A percentile compares a stretch with the other conserved stretches of the same genome.
These are phyloP conservation scores for Oligophagozyma castellii DNA, from an alignment of 1,139 yeast genomes.

Conservation along the genomic window DNA sequence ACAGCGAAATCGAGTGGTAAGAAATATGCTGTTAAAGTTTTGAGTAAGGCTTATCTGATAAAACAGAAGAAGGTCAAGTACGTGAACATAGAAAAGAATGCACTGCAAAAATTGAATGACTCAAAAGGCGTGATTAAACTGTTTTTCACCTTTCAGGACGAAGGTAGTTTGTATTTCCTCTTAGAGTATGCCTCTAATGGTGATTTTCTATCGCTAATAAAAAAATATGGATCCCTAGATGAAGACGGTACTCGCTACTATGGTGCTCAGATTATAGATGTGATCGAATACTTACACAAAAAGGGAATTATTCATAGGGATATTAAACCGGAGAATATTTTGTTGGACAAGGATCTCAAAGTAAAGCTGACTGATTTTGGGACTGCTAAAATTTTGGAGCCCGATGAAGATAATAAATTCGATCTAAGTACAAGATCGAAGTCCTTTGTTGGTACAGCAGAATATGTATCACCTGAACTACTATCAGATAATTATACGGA, in stretches of 20 bases:
- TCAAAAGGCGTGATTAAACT: slow-evolving; percentile 57
- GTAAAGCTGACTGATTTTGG: slow-evolving; percentile 91
- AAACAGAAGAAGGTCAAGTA: slow-evolving; percentile 65
- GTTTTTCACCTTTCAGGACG: slow-evolving; percentile 66
- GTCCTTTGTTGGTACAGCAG: slow-evolving; percentile 62
- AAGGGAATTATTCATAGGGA: slow-evolving; percentile 84
- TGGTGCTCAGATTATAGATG: slow-evolving; percentile 68
- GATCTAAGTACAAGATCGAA: slow-evolving; percentile 51
- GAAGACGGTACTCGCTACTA: slow-evolving; percentile 40
- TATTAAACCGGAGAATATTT: slow-evolving; percentile 79
- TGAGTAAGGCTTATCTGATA: slow-evolving; percentile 58
- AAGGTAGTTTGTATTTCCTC: slow-evolving; percentile 53
- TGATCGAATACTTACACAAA: slow-evolving; percentile 70
- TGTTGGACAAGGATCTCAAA: slow-evolving; percentile 64
- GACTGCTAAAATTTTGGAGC: slow-evolving; percentile 67
- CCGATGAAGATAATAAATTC: slow-evolving; percentile 28
- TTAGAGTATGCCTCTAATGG: slow-evolving; percentile 70
- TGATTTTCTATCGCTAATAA: slow-evolving; percentile 47
- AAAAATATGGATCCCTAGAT: slow-evolving; percentile 38
- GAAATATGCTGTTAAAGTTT: slow-evolving; percentile 56
- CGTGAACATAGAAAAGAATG: slow-evolving; percentile 62
- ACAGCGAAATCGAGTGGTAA: slow-evolving; percentile 39
- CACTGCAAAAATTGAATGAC: slow-evolving; percentile 52
- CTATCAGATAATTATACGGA: slow-evolving; percentile 73
- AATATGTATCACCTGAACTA: slow-evolving; percentile 82